These are phyloP conservation scores for Neopestalotiopsis sp. DNA, from an alignment of 2,329 filamentous ascomycete genomes.

Conservation along the genomic window DNA sequence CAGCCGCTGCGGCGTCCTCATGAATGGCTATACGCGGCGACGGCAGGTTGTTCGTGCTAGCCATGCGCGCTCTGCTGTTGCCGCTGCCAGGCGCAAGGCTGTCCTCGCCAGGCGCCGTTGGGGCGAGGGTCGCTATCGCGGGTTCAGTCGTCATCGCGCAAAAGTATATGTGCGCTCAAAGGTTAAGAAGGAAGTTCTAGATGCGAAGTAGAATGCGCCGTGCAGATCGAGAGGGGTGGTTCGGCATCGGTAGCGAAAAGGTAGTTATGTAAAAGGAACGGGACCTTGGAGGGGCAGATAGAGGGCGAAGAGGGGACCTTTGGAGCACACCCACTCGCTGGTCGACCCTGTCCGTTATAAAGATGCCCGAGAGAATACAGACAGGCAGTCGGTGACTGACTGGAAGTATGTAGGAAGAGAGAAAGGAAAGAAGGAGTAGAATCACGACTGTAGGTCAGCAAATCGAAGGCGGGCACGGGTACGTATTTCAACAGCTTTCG, in stretches of 20 bases:
- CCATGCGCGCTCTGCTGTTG: background rate
- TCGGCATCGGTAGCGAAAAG: background rate
- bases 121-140: slow-evolving; percentile 22
- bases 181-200: background rate
- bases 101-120: background rate
- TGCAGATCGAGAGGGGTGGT: background rate
- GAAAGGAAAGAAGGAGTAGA: slow-evolving; percentile 1
- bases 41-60: slow-evolving; percentile 31
- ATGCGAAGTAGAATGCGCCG: slow-evolving; percentile 5
- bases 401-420: background rate
- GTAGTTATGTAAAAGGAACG: background rate
- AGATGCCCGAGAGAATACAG: background rate
- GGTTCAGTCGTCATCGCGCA: slow-evolving; percentile 30
- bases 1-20: slow-evolving; percentile 38
- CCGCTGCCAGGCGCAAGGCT: background rate
- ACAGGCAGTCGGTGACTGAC: background rate
- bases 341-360: background rate
- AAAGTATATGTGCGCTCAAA: slow-evolving; percentile 5
- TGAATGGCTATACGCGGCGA: slow-evolving; percentile 46
- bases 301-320: background rate
- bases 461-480: background rate
- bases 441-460: background rate
- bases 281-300: background rate
- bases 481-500: background rate
- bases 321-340: background rate